Conservation (phyloP, 1,284 basidiomycete species). For the Puccinia sorghi region DNA sequence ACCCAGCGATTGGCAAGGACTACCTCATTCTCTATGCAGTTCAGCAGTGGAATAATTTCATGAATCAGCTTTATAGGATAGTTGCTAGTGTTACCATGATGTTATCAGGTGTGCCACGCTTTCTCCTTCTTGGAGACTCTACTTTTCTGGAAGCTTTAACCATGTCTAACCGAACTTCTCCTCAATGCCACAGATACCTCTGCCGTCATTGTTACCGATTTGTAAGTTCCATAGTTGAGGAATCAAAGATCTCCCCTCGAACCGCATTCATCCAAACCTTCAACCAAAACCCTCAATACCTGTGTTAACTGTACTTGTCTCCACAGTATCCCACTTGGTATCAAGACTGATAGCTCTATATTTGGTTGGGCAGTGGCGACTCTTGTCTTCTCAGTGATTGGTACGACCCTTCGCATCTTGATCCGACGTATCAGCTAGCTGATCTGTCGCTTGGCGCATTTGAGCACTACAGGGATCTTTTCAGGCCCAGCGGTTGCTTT, state of each 20-base stretch:
- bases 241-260: background rate
- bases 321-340: conserved; percentile 27
- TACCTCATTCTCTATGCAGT: conserved; percentile 39
- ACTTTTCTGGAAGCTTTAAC: no score
- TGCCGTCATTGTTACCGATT: conserved; percentile 36
- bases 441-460: background rate
- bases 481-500: conserved; percentile 14
- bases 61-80: conserved; percentile 38
- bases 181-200: conserved; percentile 10
- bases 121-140: no score
- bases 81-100: conserved; percentile 30
- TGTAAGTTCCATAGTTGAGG: conserved; percentile 5
- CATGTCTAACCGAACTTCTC: background rate
- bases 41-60: conserved; percentile 47
- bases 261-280: background rate
- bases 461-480: conserved; percentile 6
- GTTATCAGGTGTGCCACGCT: conserved; percentile 27
- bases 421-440: background rate
- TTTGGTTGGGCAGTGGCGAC: conserved; percentile 39
- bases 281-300: background rate
- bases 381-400: conserved; percentile 18
- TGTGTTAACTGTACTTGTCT: background rate
- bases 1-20: conserved; percentile 45
- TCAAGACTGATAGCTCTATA: background rate
- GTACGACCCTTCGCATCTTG: background rate